These are phyloP conservation scores for Pseudopithomyces chartarum DNA, from an alignment of 2,329 filamentous ascomycete genomes.

Conservation along the genomic window DNA sequence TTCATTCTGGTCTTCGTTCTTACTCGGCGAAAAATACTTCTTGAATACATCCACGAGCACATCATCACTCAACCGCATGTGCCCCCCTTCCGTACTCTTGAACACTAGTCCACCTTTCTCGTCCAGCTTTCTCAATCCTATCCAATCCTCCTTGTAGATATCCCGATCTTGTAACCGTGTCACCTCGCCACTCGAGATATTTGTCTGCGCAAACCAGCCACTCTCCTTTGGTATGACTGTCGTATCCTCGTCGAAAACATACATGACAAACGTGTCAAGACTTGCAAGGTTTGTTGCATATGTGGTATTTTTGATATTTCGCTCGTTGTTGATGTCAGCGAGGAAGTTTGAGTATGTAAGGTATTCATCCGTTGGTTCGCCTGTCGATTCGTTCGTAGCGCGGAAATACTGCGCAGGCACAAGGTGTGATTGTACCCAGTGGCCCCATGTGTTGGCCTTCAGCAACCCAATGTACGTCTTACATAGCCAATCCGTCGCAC, in stretches of 20 bases:
- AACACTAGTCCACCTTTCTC: conserved; percentile 79
- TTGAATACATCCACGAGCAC: conserved; percentile 68
- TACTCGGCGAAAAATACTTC: conserved; percentile 64
- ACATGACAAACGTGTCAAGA: conserved; percentile 84
- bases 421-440: conserved; percentile 75
- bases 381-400: conserved; percentile 65
- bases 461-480: conserved; percentile 78
- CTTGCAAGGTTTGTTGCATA: conserved; percentile 74
- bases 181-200: conserved; percentile 65
- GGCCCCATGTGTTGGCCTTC: conserved; percentile 78
- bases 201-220: conserved; percentile 82
- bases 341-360: conserved; percentile 84
- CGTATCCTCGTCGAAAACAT: conserved; percentile 83
- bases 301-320: conserved; percentile 69
- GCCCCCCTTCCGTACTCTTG: conserved; percentile 71
- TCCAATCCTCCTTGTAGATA: conserved; percentile 91
- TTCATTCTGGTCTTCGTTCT: conserved; percentile 21
- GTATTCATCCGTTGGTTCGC: conserved; percentile 63
- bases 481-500: conserved; percentile 76
- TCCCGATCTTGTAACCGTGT: conserved; percentile 70
- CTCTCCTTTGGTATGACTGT: conserved; percentile 90
- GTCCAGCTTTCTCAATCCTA: conserved; percentile 81
- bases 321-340: conserved; percentile 96
- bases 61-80: conserved; percentile 79
- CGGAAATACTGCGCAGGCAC: conserved; percentile 97